Evolutionary conservation across 2,329 filamentous ascomycete species (phyloP), one percentile per base, ranked within the genome.

Genomic region (Aureobasidium sp.): DNA sequence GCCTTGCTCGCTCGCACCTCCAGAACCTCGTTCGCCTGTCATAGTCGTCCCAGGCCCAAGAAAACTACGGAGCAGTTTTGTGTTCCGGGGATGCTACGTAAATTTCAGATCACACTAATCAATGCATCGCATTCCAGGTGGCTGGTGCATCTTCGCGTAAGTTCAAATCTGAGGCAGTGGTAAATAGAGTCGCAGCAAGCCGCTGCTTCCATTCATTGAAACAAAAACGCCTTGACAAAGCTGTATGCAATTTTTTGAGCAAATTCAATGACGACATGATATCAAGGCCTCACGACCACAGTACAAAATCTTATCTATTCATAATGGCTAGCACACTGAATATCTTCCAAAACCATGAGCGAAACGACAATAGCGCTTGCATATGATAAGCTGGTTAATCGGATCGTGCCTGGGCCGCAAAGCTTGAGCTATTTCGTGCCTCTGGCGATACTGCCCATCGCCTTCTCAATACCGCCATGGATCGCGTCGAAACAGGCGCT

Each of bases 351-450:
- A 17, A 32, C 3, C 5, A 13, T 8, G 17, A 44, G n/a, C 42
- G n/a, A 47, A 15, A 64, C 64, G 64, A 41, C 32, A 17, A 15
- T 36, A 32, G 37, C 27, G 29, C 44, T 64, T 42, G 17, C 63
- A 26, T 70, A 69, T 53, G 27, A 64, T 27, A 58, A 67, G 41
- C 62, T 70, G 12, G 67, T 66, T 3, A 62, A 61, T 13, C 68
- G 70, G 41, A 65, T 71, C 37, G 62, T 70, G 9, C 70, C 70
- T 6, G 70, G 70, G 15, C 70, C 70, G 8, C 67, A 65, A 36
- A 68, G 65, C 44, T 17, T 67, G 26, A 68, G 66, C 36, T 72
- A 70, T 61, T 68, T 71, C 56, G 32, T 70, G 10, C 66, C 69
- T 13, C 62, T 65, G 2, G 15, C 70, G 15, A 61, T 72, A 3